A percentile compares a stretch with the other conserved stretches of the same genome.
Conservation (phyloP, 73 alveolate species). For the Blepharisma japonicum region DNA sequence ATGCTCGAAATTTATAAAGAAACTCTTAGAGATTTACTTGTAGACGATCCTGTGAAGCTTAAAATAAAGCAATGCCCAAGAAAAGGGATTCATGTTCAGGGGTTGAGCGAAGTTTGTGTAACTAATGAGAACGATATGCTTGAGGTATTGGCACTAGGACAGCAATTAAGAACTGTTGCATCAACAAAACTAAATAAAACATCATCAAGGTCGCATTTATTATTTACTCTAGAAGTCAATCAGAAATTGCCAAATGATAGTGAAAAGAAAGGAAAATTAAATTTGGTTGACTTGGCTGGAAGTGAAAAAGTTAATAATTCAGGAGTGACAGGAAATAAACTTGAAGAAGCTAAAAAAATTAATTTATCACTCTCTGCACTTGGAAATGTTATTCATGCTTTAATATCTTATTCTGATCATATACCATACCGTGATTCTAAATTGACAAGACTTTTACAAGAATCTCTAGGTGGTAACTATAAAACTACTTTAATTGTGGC, state of each 20-base stretch:
- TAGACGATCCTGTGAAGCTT: slow-evolving; percentile 38
- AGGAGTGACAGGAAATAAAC: slow-evolving; percentile 67
- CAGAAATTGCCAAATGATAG: slow-evolving; percentile 55
- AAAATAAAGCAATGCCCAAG: slow-evolving; percentile 93
- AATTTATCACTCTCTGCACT: slow-evolving; percentile 77
- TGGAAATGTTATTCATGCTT: slow-evolving; percentile 77
- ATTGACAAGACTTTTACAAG: slow-evolving; percentile 76
- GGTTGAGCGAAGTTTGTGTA: slow-evolving; percentile 95
- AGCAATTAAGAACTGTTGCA: slow-evolving; percentile 78
- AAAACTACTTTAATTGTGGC: slow-evolving; percentile 73
- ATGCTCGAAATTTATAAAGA: slow-evolving; percentile 82
- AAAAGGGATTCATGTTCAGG: slow-evolving; percentile 95
- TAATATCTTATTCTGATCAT: slow-evolving; percentile 67
- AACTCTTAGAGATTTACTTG: slow-evolving; percentile 46
- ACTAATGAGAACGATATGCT: slow-evolving; percentile 85
- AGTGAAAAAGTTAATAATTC: slow-evolving; percentile 79
- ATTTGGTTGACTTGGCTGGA: slow-evolving; percentile 86
- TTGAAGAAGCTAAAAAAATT: slow-evolving; percentile 80
- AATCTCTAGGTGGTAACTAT: slow-evolving; percentile 83
- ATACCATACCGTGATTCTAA: slow-evolving; percentile 84
- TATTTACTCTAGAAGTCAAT: slow-evolving; percentile 91
- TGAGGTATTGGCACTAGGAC: slow-evolving; percentile 86
- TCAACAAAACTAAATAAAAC: slow-evolving; percentile 94
- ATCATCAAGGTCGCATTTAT: slow-evolving; percentile 93
- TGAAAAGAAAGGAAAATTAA: slow-evolving; percentile 67